Percentiles rank a stretch among this genome's conserved stretches.
phyloP scores from a whole-genome alignment of 805 yeast genomes.

The Pichia kluyveri region DNA sequence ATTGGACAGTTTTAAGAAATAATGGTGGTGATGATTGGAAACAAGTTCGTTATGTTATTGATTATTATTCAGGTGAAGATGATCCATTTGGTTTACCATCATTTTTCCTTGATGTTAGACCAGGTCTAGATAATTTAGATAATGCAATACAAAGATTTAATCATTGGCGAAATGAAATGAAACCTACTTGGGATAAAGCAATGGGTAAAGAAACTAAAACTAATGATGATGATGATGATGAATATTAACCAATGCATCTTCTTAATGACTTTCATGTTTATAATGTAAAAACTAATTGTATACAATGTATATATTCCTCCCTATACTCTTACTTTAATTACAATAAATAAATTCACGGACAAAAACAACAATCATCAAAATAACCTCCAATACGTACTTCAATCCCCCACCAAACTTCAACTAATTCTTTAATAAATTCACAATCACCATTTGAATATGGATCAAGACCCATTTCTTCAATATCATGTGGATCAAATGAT shows the following conservation, averaged over 20 bases:
- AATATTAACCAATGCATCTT: too few relatives aligned
- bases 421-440: constrained; percentile 34
- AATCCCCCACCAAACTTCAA: constrained; percentile 39
- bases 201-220: constrained; percentile 40
- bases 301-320: too few relatives aligned
- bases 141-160: constrained; percentile 61
- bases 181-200: constrained; percentile 61
- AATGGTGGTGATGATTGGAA: constrained; percentile 46
- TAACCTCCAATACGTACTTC: constrained; percentile 33
- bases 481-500: constrained; percentile 27
- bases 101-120: constrained; percentile 88
- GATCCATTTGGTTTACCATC: constrained; percentile 85
- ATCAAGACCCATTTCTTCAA: constrained; percentile 51
- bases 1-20: constrained; percentile 88
- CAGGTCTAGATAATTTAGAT: constrained; percentile 68
- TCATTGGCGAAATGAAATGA: constrained; percentile 43
- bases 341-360: not conserved
- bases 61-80: constrained; percentile 88
- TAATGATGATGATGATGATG: not conserved
- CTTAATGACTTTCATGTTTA: not conserved
- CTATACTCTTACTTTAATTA: too few relatives aligned
- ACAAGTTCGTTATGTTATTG: constrained; percentile 84
- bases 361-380: constrained; percentile 25
- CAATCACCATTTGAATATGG: constrained; percentile 40
- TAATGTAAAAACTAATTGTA: not conserved